Evolutionary conservation across 805 yeast genomes (phyloP), one percentile per base, ranked within the genome.

Genomic region (Suhomyces xylopsoci): DNA sequence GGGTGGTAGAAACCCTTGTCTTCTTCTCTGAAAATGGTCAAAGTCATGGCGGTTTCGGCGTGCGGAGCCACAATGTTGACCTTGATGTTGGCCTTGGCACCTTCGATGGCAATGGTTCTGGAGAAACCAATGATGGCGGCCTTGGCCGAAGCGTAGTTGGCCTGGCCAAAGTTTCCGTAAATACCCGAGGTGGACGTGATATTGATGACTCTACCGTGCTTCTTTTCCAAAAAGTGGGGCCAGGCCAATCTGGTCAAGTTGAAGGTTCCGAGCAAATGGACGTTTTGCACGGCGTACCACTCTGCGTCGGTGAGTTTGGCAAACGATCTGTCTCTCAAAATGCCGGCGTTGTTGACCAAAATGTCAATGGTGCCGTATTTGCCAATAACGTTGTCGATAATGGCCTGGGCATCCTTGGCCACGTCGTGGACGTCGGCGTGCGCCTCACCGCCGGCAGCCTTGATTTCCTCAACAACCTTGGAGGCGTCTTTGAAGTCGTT

Each of bases 1-100:
- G 97, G 92, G 62, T 89, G 90, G 71, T 86, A 90, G 61, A 85
- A 83, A 72, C 90, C 89, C 61, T 86, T 81, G 70, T 93, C 96
- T 55, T 83, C 84, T 47, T 85, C 86, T 47, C 83, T 81, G 74
- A 93, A 88, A 47, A 93, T 85, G 5, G 96, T 88, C 64, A 83
- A 81, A 26, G 99, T 93, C 99, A 93, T 93, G 53, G 96, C 92
- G 44, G 99, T 93, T 65, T 93, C 97, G 26, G 98, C 98, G 68
- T 93, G 97, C 50, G 99, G 99, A 25, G 99, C 98, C 68, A 91
- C 85, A 36, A 84, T 82, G 66, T 92, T 89, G 52, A 84, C 92
- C 63, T 79, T 77, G 60, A 93, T 90, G 65, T 86, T 83, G 63
- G 77, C 67, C 69, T 82, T 90, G 55, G 84, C 84, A 64, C 99